Evolutionary conservation across 345 rosid genomes (phyloP), one percentile per base, ranked within the genome.

Genomic region (Durio zibethinus): DNA sequence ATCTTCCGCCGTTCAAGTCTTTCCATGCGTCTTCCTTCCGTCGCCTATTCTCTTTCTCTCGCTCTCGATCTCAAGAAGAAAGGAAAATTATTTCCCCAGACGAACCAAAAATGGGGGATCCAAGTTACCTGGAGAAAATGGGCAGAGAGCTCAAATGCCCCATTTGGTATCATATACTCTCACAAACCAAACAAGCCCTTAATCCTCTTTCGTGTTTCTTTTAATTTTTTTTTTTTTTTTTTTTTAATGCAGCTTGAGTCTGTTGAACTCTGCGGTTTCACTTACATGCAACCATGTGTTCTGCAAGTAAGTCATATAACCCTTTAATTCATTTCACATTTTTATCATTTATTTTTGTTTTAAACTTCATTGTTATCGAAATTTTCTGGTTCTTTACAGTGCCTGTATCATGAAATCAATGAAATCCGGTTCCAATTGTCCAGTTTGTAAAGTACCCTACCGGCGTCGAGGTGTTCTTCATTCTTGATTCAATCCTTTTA

Each of bases 121-220:
- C 79, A 53, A 82, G 64, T 72, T 90, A 92, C 65, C 85, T 96
- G 47, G 97, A 93, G 89, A 93, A 76, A 83, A 89, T 96, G 99
- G 97, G 98, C 80, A 83, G 93, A 78, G 99, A 93, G 82, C 92
- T 93, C 85, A 91, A 93, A 80, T 96, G 98, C 83, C 98, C 99
- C 2, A 91, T 93, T 79, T 92, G 98, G 99, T 95, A 88, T 68
- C n/a, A n/a, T n/a, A n/a, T 70, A 14, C 12, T 56, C 70, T 1
- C 70, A 20, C 4, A 31, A n/a, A 6, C 29, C 35, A 59, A 40
- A 12, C 25, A 36, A 12, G 12, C 38, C 50, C 21, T 40, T 63
- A 9, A 14, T 21, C 18, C 12, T 18, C 12, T 4, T 56, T 29
- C 47, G 16, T 1, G 4, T 54, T 52, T 65, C 2, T 60, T 20